Conservation (phyloP, 1,284 basidiomycete species). For the Apiotrichum domesticum region DNA sequence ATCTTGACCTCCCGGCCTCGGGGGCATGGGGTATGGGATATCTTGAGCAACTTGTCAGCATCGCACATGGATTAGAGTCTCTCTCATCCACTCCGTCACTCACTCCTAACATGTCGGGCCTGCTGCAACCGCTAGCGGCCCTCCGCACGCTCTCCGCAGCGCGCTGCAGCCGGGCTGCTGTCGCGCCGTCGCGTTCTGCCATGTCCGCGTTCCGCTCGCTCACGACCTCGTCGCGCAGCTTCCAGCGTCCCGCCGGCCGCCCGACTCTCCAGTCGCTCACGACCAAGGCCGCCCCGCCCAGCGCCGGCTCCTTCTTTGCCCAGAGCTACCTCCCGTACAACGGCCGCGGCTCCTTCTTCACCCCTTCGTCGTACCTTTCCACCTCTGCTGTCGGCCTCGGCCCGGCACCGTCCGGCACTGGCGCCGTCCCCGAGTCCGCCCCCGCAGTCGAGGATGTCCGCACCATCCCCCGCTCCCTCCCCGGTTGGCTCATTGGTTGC, state of each 20-base stretch:
- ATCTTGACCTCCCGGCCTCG: too few relatives aligned
- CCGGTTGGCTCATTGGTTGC: slow-evolving; percentile 72
- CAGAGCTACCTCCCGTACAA: slow-evolving; percentile 13
- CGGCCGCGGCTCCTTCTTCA: slow-evolving; percentile 14
- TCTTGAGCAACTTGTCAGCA: too few relatives aligned
- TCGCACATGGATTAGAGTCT: too few relatives aligned
- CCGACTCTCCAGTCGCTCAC: not conserved
- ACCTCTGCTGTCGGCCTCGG: not conserved
- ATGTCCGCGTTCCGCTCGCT: not conserved
- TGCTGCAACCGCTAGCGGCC: slow-evolving; percentile 10
- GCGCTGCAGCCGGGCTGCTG: slow-evolving; percentile 2
- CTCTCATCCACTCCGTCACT: not conserved
- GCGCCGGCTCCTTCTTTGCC: slow-evolving; percentile 7
- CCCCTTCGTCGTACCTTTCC: slow-evolving; percentile 10
- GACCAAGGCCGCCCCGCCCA: not conserved
- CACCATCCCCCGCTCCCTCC: slow-evolving; percentile 65
- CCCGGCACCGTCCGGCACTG: not conserved
- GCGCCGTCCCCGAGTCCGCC: not conserved
- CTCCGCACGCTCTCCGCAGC: slow-evolving; percentile 6
- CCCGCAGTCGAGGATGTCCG: slow-evolving; percentile 50
- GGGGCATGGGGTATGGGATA: too few relatives aligned
- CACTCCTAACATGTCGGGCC: slow-evolving; percentile 4
- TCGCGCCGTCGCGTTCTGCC: not conserved
- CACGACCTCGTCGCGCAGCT: not conserved
- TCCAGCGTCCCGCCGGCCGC: not conserved